Base-by-base conservation (phyloP, 2,329 filamentous ascomycete genomes). In the Lachnellula suecica region DNA sequence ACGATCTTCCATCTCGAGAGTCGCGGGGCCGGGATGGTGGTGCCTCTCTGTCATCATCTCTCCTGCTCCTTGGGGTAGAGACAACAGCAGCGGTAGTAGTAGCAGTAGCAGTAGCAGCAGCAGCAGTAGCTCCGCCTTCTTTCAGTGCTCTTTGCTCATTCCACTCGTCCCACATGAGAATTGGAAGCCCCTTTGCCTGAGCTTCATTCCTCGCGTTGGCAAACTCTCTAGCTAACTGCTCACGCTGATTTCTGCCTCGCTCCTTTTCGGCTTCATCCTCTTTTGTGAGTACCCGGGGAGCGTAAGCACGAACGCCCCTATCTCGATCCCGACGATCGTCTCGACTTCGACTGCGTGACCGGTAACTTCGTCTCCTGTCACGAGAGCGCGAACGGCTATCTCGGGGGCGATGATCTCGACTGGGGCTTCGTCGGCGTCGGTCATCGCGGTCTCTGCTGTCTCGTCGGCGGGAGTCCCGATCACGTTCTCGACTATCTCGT, bases 181-280 rank as follows among this genome's bases (percentile, higher is more conserved):
- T 68, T 1, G 81, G 79, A 37, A 83, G 66, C 8, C 81, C 81
- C 63, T 84, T 84, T 44, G 76, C 76, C 25, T 79, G 74, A 27
- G 82, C 82, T 59, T 84, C 81, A 56, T 80, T 79, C 59, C 84
- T 81, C 2, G 81, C 81, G 6, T 81, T 81, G 34, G 85, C 71
- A 59, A 85, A 86, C 4, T 81, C 81, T 65, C 84, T 85, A 35
- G 83, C 83, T 66, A 85, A 82, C 57, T 78, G 78, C 65, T 85
- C 82, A 46, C 82, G 77, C 64, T 83, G 81, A 65, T 76, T 80
- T 48, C 83, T 81, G 60, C 84, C 81, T 52, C 79, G 78, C 58
- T 79, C 77, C 64, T 85, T 85, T 75, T 80, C 59, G 19, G 58
- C 53, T 48, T 67, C 66, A n/a, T 44, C 44, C 42, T 48, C 52